These are phyloP conservation scores for Neurospora discreta DNA, from an alignment of 495 filamentous ascomycete species.

Conservation along the genomic window DNA sequence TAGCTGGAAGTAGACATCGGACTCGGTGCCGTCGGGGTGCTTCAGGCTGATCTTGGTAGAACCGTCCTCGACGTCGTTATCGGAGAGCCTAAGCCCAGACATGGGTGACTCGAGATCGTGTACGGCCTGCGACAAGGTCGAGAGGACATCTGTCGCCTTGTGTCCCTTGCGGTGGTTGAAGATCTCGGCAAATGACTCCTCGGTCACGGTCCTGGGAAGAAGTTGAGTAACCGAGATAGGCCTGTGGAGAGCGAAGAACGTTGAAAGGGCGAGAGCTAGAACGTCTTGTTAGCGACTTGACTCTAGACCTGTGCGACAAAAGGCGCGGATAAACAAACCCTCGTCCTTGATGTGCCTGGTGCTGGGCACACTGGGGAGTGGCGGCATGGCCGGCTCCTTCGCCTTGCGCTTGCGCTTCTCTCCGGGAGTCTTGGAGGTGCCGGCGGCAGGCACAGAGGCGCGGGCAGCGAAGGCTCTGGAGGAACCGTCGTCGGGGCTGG, in stretches of 20 bases:
- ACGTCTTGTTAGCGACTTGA: conserved; percentile 3
- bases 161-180: conserved; percentile 50
- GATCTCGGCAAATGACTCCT: conserved; percentile 68
- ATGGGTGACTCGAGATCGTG: conserved; percentile 57
- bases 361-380: conserved; percentile 71
- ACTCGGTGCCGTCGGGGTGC: conserved; percentile 40
- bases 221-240: conserved; percentile 80
- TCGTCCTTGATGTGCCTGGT: conserved; percentile 67
- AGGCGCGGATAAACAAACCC: conserved; percentile 38
- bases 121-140: conserved; percentile 64
- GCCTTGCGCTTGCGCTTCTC: conserved; percentile 38
- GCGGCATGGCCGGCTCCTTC: conserved; percentile 29
- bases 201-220: conserved; percentile 59
- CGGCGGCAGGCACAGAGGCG: conserved; percentile 27
- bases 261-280: conserved; percentile 72
- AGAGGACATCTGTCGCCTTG: conserved; percentile 55
- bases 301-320: not conserved
- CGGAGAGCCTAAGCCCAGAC: conserved; percentile 23
- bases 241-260: conserved; percentile 92
- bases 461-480: conserved; percentile 35
- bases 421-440: conserved; percentile 25
- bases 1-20: conserved; percentile 31
- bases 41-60: conserved; percentile 30
- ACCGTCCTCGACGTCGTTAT: conserved; percentile 20
- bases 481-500: conserved; percentile 40